Evolutionary conservation across 2,329 filamentous ascomycete genomes (phyloP), one percentile per base, ranked within the genome.

Genomic region (Nemania sp.): DNA sequence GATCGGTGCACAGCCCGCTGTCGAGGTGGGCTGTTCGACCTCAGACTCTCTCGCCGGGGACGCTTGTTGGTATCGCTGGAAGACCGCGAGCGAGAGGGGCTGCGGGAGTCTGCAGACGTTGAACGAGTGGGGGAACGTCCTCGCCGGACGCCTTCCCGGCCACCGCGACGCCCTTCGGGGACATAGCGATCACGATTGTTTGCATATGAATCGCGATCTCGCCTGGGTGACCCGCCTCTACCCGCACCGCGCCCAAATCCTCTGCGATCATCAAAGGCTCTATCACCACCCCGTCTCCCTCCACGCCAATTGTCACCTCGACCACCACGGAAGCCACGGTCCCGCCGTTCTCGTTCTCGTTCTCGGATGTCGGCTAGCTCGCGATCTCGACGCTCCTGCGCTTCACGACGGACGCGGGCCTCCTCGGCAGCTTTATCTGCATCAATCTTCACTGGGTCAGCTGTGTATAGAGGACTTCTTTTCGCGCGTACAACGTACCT

Each of bases 351-450:
- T 59, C 83, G 82, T 59, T 90, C 87, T 71, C 90, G 82, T 59
- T 90, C 87, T 71, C 90, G 85, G 55, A 91, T 79, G 42, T 83
- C 82, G 65, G 89, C 84, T 43, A 91, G 70, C 54, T 92, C 88
- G 63, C 87, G 86, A 62, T 95, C 90, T 59, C 90, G 87, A 51
- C 85, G 82, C 67, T 87, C 84, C 60, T 90, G 84, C 57, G 89
- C 85, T 71, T 94, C 90, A 65, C 88, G 87, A 68, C 88, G 86
- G 55, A 83, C 84, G 56, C 89, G 87, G 29, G 87, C 85, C 71
- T 90, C 87, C 72, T 95, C 90, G 29, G 90, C 90, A 45, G 88
- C 89, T 74, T 88, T 90, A 68, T 95, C 92, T 37, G 91, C 90
- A 72, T 96, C 89, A 53, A 92, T 86, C 92, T 93, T 66, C 47